Base-by-base conservation (phyloP, 2,329 filamentous ascomycete genomes). In the Capronia coronata region DNA sequence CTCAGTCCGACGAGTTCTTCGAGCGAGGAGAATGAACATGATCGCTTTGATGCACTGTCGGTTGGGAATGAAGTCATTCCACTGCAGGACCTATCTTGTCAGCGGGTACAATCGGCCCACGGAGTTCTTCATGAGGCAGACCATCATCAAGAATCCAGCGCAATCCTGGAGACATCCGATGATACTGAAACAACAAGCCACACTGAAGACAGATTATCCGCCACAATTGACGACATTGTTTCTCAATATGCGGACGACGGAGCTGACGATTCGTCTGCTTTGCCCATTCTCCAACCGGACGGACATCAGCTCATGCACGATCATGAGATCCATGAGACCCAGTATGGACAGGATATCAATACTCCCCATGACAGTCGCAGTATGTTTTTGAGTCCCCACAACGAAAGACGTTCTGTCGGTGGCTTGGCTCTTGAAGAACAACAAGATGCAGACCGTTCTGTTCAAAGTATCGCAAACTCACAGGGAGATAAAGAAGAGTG, bases 131-230 rank as follows among this genome's bases (percentile, higher is more conserved):
- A 44, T 11, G 39, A 47, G 16, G 54, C 48, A 30, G 41, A 48
- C 19, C 32, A 51, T 16, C 54, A 56, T 25, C 51, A 48, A 9
- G 54, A 54, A 35, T 56, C 54, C n/a, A 54, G 51, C 39, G 54
- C 51, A 27, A 41, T 52, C n/a, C 45, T 56, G 16, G 54, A 56
- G 43, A 47, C 14, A 7, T 41, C 48, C 3, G 42, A 48, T 16
- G 48, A 49, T 27, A 29, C 23, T 22, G 18, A 32, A 2, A 27
- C 42, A n/a, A 5, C 10, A 3, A 32, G 37, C 2, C 18, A 14
- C 13, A 10, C n/a, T 18, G 35, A 35, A 18, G 35, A 14, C 18
- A 34, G 42, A 46, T 22, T 27, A 19, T 51, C 54, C 5, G 41
- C 27, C 16, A 56, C 48, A 13, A 25, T 54, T 9, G 54, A 56